Base-by-base conservation (phyloP, 805 yeast species). In the Candida ponderosae region DNA sequence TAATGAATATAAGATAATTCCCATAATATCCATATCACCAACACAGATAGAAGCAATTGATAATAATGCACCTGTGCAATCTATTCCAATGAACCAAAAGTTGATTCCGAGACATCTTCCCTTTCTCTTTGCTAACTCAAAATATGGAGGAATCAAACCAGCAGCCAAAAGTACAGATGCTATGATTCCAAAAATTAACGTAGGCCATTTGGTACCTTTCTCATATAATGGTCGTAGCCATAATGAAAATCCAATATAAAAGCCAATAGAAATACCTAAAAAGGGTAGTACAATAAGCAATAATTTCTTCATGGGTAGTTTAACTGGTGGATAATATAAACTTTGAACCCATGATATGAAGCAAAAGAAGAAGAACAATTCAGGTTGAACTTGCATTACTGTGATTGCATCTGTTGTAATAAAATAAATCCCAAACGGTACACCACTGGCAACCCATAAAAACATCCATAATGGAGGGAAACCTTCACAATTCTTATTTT, bases 51-150 rank as follows among this genome's bases (percentile, higher is more conserved):
- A 75, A 31, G 73, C 60, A 65, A 85, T 72, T 3, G 94, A 84
- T 40, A 87, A 74, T 28, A 85, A 58, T 0, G 97, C 96, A 9
- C 98, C 98, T 28, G 72, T 42, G 8, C 85, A 72, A 56, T 90
- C 97, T 60, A 89, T 65, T 8, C 66, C 54, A 39, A 90, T 63
- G 45, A 90, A 90, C 6, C 82, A 43, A 53, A 90, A 87, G 52
- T 88, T 88, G 51, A 90, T 81, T 0, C 98, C 98, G 1, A 88
- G 77, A 1, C 89, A 97, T 26, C 86, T 65, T 2, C 97, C 97
- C 34, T 74, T 57, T 40, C 96, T 68, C 49, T 86, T 85, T 16
- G 76, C 71, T 21, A 90, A 62, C 56, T 90, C 97, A 46, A 77
- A 75, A 55, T 90, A 90, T 2, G 97, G 97, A 0, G 97, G 97